Evolutionary conservation across 805 yeast species (phyloP), one percentile per base, ranked within the genome.

Genomic region (Starmerella bacillaris): DNA sequence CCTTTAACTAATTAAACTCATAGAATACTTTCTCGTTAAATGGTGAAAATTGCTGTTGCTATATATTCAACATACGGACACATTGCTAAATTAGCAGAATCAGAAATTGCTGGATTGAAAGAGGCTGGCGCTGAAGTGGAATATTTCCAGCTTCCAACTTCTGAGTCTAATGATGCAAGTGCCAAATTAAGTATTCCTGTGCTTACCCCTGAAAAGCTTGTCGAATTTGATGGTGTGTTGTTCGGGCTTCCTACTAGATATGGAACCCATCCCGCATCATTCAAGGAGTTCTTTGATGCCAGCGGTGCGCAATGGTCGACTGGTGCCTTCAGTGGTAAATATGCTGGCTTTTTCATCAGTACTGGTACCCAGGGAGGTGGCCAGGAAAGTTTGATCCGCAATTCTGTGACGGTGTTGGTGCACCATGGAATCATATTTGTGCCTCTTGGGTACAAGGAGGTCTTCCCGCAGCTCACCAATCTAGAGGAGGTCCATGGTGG

Each of bases 211-310:
- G 76, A 68, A 16, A 65, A 70, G 15, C 63, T 82, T 45, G 52
- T 58, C 3, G 59, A 64, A 43, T 77, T 74, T 62, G 92, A 83
- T 52, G 92, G 84, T 31, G 70, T 76, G 61, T 45, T 83, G 45
- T 78, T 82, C 48, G 94, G 94, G 53, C 56, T 78, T 47, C 92
- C 93, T 50, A 77, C 93, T 37, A 72, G 93, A 59, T 82, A 60
- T 54, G 94, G 94, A 58, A 69, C 65, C 55, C 58, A 65, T 58
- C 86, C 92, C 37, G 76, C 80, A 33, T 92, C 80, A 57, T 67
- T 74, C 66, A 68, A 67, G 56, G 61, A 77, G 15, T 79, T 76
- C 64, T 69, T 78, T 69, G 92, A 77, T 51, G 56, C 71, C 37
- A 74, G 84, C 30, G 89, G 89, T 53, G 72, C 72, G 22, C 61